Base-by-base conservation (phyloP, 2,329 filamentous ascomycete genomes). In the Arthrobotrys sinensis region DNA sequence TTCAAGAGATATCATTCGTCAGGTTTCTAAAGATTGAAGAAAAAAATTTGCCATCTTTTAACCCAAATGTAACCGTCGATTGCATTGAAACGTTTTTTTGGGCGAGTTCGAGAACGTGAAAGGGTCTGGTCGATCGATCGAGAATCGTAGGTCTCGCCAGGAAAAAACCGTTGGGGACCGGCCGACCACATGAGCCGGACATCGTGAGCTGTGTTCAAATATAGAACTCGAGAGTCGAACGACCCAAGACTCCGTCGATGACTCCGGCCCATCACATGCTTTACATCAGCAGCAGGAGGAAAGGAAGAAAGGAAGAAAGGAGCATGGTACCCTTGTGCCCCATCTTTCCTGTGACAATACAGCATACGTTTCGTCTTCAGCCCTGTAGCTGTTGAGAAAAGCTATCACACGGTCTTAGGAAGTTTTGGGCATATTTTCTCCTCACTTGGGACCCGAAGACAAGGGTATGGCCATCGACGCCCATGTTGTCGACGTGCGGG, bases 91-190 rank as follows among this genome's bases (percentile, higher is more conserved):
- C 52, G 43, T 34, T 70, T 72, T 63, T 43, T 50, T 16, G 14
- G 12, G 43, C 14, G 57, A 45, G 75, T 78, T 78, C 75, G 75
- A 78, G 75, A 78, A 72, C 75, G 34, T 53, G 52, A 68, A 67
- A 71, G 62, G 62, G 52, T 52, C 45, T 32, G 43, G 62, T 40
- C 43, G 63, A 67, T 78, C 75, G 67, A 71, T 70, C 66, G 48
- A 67, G 53, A 62, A 52, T 43, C 34, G 24, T 62, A 19, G 46
- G 24, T 24, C 28, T 34, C 12, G 46, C 48, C 21, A 38, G 46
- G 48, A 53, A 40, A 48, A 48, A 62, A 43, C 12, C 34, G 34
- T 43, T 68, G 45, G 34, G 8, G 40, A 43, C 24, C 24, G 24
- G 24, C 24, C 24, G 24, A 36, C 67, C 75, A 78, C 68, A 64